A percentile compares a stretch with the other conserved stretches of the same genome.
Conservation (phyloP, 495 filamentous ascomycete species). For the Thozetella sp. region DNA sequence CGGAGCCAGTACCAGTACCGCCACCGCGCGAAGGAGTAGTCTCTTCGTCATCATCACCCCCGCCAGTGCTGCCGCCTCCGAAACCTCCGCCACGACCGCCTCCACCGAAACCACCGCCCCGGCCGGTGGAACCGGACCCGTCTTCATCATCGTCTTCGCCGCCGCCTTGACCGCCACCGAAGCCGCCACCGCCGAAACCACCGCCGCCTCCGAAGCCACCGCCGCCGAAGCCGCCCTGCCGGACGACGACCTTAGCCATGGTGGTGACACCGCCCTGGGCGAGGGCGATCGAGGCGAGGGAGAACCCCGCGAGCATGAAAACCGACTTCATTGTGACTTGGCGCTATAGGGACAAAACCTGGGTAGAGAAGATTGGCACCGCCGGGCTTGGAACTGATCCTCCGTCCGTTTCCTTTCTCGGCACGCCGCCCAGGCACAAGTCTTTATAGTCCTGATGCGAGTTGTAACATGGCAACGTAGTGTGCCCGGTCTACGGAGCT, state of each 20-base stretch:
- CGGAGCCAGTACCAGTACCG: background rate
- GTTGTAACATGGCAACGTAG: no score
- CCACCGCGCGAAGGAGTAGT: background rate
- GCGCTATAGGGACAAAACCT: background rate
- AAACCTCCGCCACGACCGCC: background rate
- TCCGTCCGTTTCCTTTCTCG: background rate
- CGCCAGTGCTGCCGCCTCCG: background rate
- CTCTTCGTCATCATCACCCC: background rate
- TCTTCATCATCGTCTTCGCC: background rate
- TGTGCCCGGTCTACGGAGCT: no score
- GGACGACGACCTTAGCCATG: background rate
- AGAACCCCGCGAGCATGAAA: background rate
- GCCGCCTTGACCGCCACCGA: background rate
- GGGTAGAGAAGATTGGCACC: background rate
- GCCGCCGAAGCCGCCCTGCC: background rate
- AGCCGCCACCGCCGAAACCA: background rate
- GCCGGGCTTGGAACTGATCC: background rate
- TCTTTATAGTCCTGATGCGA: no score
- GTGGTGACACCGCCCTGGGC: background rate
- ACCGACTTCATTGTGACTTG: background rate
- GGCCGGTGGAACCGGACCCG: background rate
- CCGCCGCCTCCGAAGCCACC: background rate
- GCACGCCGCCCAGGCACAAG: background rate
- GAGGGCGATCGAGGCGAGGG: background rate
- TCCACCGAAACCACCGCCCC: background rate